Conservation (phyloP, 257 asterid species). For the Nicotiana sylvestris region DNA sequence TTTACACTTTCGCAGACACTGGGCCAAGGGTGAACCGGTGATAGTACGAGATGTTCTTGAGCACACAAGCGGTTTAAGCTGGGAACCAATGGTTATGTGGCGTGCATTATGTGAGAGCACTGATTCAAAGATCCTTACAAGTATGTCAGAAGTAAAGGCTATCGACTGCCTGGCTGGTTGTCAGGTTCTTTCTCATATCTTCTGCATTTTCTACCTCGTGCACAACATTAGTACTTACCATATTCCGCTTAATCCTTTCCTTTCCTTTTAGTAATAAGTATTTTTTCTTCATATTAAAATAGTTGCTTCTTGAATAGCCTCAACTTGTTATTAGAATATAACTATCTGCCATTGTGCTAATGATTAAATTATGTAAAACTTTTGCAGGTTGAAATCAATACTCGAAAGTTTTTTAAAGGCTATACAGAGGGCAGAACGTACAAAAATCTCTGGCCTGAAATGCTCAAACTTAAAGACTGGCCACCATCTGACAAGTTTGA, state of each 20-base stretch:
- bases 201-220: not conserved
- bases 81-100: slow-evolving; percentile 99
- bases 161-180: slow-evolving; percentile 86
- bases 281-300: not conserved
- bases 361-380: not conserved
- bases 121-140: slow-evolving; percentile 35
- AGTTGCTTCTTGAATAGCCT: slow-evolving; percentile 17
- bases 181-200: slow-evolving; percentile 46
- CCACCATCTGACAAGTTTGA: slow-evolving; percentile 94
- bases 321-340: not conserved
- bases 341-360: slow-evolving; percentile 3
- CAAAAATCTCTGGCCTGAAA: slow-evolving; percentile 82
- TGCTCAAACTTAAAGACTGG: slow-evolving; percentile 97
- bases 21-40: slow-evolving; percentile 90
- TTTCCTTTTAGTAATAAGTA: not conserved
- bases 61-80: slow-evolving; percentile 71
- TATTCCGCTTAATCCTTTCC: not conserved
- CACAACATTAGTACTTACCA: not conserved
- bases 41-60: slow-evolving; percentile 69
- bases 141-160: slow-evolving; percentile 66
- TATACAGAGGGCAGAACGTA: slow-evolving; percentile 71
- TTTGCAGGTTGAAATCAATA: slow-evolving; percentile 63
- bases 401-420: slow-evolving; percentile 73
- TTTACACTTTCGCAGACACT: slow-evolving; percentile 61
- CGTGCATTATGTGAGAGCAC: slow-evolving; percentile 71